These are phyloP conservation scores for Leptographium lundbergii DNA, from an alignment of 2,329 filamentous ascomycete genomes.

Conservation along the genomic window DNA sequence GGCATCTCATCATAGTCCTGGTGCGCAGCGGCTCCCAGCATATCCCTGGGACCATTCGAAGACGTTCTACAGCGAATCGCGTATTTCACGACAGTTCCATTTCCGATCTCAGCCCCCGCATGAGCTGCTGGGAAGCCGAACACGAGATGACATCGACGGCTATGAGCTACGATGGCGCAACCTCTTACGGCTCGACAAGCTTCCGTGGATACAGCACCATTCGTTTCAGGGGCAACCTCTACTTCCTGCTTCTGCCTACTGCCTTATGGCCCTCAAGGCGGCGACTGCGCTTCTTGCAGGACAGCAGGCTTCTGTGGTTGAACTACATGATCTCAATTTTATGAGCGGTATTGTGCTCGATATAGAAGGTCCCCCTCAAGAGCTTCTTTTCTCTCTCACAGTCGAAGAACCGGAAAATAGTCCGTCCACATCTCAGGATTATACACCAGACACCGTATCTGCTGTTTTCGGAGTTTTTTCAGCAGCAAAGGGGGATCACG, in stretches of 20 bases:
- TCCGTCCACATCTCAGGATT: not conserved
- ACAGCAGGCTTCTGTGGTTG: constrained; percentile 16
- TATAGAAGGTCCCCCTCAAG: constrained; percentile 20
- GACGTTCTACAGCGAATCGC: constrained; percentile 9
- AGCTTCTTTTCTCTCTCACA: constrained; percentile 24
- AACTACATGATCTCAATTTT: constrained; percentile 21
- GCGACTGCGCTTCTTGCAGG: constrained; percentile 17
- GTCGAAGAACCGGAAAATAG: constrained; percentile 7
- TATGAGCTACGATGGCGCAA: constrained; percentile 10
- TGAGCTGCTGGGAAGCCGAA: constrained; percentile 12
- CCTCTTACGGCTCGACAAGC: constrained; percentile 6
- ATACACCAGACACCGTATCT: not conserved
- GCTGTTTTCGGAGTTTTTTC: constrained; percentile 21
- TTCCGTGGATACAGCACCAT: constrained; percentile 16
- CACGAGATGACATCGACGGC: constrained; percentile 9
- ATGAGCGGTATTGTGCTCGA: constrained; percentile 21
- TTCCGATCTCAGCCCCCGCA: constrained; percentile 6
- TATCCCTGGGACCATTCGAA: constrained; percentile 13
- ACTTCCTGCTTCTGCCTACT: constrained; percentile 33
- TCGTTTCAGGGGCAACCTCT: constrained; percentile 29
- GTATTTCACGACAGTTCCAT: constrained; percentile 8
- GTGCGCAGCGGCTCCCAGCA: constrained; percentile 6
- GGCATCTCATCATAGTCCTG: not conserved
- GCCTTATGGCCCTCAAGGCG: constrained; percentile 33
- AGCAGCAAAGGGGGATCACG: constrained; percentile 18